Base-by-base conservation (phyloP, 192 early-diverging fungal species). In the Backusella psychrophila region DNA sequence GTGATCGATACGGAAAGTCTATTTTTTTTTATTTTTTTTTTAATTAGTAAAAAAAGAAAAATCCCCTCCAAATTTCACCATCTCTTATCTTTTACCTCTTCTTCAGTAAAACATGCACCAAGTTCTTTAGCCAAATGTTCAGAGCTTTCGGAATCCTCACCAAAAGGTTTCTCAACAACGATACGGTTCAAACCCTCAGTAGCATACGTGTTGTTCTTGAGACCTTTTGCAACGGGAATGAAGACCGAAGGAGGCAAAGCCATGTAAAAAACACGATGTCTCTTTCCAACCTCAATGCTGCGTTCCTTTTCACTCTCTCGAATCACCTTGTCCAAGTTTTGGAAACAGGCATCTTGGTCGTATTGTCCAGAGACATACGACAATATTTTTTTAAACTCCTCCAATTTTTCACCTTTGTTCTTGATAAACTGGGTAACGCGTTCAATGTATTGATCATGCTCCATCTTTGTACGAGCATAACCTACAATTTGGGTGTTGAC, bases 111-210 rank as follows among this genome's bases (percentile, higher is more conserved):
- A 69, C 94, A 82, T 15, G 87, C 83, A 26, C 91, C 92, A 38
- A 99, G 85, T 2, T 91, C 89, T 19, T 74, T 73, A 44, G 84
- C 90, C 12, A 99, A 89, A 78, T 90, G 84, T 65, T 92, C 85
- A 66, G 91, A 93, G 59, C 93, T 94, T 1, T 92, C 95, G 26
- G 92, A 86, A 81, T 99, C 97, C 84, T 92, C 93, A 8, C 97
- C 97, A 87, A 99, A 99, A 1, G 97, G 97, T 88, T 99, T 99
- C 77, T 99, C 97, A 26, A 99, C 94, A 74, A 99, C 90, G 68
- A 99, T 77, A 33, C 97, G 92, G 84, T 96, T 96, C 31, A 85
- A 83, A 36, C 91, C 93, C 17, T 79, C 85, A 35, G 76, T 80
- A 6, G 85, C 82, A 74, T 97, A 96, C 14, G 89, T 88, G 72